Base-by-base conservation (phyloP, 73 alveolate genomes). In the Paramecium sexaurelia region DNA sequence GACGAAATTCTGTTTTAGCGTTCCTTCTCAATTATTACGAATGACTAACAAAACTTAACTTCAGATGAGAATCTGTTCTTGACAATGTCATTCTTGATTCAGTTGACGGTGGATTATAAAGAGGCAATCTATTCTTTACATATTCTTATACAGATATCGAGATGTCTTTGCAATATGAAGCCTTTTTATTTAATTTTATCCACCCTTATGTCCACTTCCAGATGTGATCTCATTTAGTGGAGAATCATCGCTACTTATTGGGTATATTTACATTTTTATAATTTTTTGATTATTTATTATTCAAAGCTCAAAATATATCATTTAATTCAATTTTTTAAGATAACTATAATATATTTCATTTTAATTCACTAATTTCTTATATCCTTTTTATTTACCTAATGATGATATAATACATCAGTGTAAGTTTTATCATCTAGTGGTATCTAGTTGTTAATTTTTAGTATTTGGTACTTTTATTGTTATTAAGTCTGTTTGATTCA, bases 1-100 rank as follows among this genome's bases (percentile, higher is more conserved):
- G 37, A 29, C 43, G 37, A 32, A 66, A 66, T 66, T 66, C 83
- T 8, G 45, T 4, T 66, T 66, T 66, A 22, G 26, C 19, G n/a
- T 66, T 66, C 7, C 43, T 66, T n/a, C 43, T 26, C 37, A 5
- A 7, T 13, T 10, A 27, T 13, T 29, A 66, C 1, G 83, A 66
- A 29, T 66, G 83, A 26, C 83, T 66, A 66, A 66, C 43, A 66
- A 66, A 66, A 66, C 83, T 66, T 66, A 66, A 66, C 83, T 66
- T 66, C 19, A 32, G 7, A 66, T 66, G 83, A 66, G 83, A 66
- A 22, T 66, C 83, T 24, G 83, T 66, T 66, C 83, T 66, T 51
- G 67, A 51, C 3, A 51, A n/a, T 51, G 67, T 51, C 0, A n/a
- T n/a, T 51, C 67, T 51, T 20, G 67, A 51, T 51, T 51, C 67